A percentile compares a stretch with the other conserved stretches of the same genome.
These are phyloP conservation scores for Ceratocystis smalleyi DNA, from an alignment of 2,329 filamentous ascomycete genomes.

Conservation along the genomic window DNA sequence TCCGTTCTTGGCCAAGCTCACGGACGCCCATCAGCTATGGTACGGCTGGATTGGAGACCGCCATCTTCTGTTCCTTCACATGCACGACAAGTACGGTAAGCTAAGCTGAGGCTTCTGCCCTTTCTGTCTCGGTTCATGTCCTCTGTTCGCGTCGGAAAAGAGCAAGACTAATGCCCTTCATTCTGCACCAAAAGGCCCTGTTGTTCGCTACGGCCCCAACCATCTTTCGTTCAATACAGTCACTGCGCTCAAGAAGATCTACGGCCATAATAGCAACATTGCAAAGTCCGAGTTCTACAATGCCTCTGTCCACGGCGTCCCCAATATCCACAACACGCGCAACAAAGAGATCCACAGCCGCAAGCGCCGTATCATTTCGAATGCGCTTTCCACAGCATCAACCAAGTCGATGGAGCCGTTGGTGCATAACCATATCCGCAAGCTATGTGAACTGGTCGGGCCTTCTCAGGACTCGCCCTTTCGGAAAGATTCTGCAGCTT, in stretches of 20 bases:
- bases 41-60: conserved; percentile 60
- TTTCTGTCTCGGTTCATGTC: conserved; percentile 3
- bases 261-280: conserved; percentile 45
- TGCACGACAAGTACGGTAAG: conserved; percentile 56
- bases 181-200: conserved; percentile 29
- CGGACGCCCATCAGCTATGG: conserved; percentile 52
- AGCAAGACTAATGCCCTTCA: background rate
- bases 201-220: conserved; percentile 67
- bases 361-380: conserved; percentile 55
- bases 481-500: conserved; percentile 21
- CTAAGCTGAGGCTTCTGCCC: conserved; percentile 11
- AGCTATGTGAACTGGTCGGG: conserved; percentile 46
- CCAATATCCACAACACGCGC: conserved; percentile 58
- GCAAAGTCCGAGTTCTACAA: conserved; percentile 59
- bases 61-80: conserved; percentile 54
- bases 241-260: conserved; percentile 50
- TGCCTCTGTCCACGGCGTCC: conserved; percentile 53
- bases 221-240: conserved; percentile 62
- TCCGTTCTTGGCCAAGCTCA: conserved; percentile 46
- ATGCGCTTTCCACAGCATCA: conserved; percentile 52
- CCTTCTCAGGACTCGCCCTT: conserved; percentile 18
- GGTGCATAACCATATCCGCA: conserved; percentile 49
- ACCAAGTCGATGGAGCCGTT: conserved; percentile 54
- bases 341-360: conserved; percentile 54
- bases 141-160: background rate